Conservation (phyloP, 371 early-diverging fungal genomes). For the Syncephalis fuscata region DNA sequence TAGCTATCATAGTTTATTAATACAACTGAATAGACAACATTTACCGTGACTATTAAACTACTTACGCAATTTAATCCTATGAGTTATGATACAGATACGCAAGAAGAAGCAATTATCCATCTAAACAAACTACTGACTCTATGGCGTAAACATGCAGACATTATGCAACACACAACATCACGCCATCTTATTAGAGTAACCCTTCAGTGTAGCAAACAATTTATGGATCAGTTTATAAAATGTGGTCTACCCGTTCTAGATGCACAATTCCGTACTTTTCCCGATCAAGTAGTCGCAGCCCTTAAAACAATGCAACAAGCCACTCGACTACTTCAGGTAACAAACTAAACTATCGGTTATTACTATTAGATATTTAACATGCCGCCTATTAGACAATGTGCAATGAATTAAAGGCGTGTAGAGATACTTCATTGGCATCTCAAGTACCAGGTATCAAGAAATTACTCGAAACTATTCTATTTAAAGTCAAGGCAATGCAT, state of each 20-base stretch:
- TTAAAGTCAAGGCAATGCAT: slow-evolving; percentile 56
- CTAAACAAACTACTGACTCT: no score
- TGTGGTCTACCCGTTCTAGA: slow-evolving; percentile 47
- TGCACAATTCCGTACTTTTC: slow-evolving; percentile 28
- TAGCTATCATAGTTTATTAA: no score
- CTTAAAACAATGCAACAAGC: slow-evolving; percentile 18
- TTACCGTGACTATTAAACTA: no score
- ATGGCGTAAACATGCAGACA: no score
- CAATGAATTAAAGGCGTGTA: slow-evolving; percentile 55
- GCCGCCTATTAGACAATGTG: slow-evolving; percentile 46
- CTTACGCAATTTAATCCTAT: no score
- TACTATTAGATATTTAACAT: neutral
- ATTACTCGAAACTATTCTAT: slow-evolving; percentile 53
- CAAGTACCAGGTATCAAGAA: slow-evolving; percentile 55
- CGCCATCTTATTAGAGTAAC: no score
- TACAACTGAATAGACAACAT: no score
- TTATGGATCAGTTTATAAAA: slow-evolving; percentile 47
- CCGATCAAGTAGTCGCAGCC: slow-evolving; percentile 22
- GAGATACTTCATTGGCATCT: slow-evolving; percentile 33
- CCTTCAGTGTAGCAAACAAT: slow-evolving; percentile 31
- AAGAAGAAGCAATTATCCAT: no score
- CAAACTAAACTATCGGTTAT: neutral
- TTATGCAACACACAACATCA: no score
- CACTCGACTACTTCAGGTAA: slow-evolving; percentile 16
- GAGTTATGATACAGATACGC: no score